Percentiles rank a stretch among this genome's conserved stretches.
Conservation (phyloP, 164 flowering plant species). For the Nymphaea colorata region DNA sequence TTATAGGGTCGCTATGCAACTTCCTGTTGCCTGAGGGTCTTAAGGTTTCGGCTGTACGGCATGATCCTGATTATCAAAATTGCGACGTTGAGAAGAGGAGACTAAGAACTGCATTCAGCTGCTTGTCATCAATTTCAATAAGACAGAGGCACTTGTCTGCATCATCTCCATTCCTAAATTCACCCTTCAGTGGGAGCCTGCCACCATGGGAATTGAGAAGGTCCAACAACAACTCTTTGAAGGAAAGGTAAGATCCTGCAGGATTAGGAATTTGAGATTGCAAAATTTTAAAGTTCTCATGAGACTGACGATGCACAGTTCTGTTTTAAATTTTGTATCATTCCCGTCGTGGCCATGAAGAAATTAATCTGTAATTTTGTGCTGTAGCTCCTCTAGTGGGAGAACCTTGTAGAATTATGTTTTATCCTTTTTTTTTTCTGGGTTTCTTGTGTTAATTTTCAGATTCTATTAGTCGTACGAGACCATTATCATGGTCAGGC, state of each 20-base stretch:
- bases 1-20: constrained; percentile 41
- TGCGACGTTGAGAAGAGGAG: constrained; percentile 31
- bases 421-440: neutral
- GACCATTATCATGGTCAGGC: no score
- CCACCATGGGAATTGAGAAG: constrained; percentile 38
- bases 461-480: no score
- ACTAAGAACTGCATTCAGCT: constrained; percentile 29
- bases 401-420: neutral
- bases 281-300: neutral
- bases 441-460: no score
- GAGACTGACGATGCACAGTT: neutral
- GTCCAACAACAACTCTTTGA: constrained; percentile 18
- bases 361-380: constrained; percentile 1
- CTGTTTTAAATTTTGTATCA: neutral
- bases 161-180: constrained; percentile 32
- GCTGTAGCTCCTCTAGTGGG: neutral
- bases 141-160: constrained; percentile 32
- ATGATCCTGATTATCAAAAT: constrained; percentile 21
- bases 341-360: constrained; percentile 1
- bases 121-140: constrained; percentile 43
- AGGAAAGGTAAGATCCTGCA: constrained; percentile 16
- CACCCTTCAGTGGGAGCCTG: constrained; percentile 34
- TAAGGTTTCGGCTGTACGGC: constrained; percentile 27
- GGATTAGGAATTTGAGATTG: neutral
- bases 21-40: constrained; percentile 45